Evolutionary conservation across 1,139 yeast species (phyloP), one percentile per base, ranked within the genome.

Genomic region (Arxiozyma slooffiae): DNA sequence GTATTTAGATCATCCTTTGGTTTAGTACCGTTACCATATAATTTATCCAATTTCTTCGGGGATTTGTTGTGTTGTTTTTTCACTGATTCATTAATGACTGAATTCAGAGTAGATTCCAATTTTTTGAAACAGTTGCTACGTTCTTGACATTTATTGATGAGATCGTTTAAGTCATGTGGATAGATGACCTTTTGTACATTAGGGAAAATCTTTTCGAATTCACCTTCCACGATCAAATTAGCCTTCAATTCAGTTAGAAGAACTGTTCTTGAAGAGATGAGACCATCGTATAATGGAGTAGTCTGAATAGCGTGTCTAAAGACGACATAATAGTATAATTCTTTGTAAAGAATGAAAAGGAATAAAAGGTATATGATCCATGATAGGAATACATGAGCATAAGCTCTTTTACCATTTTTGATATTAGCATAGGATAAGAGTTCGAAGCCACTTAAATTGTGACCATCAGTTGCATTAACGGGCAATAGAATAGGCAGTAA

Each of bases 401-500:
- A 82, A 56, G 74, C 80, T 64, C 86, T 73, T 66, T 78, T 76
- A 52, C 77, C 74, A 57, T 81, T 70, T 16, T 70, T 72, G 50
- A 89, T 83, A 60, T 85, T 83, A 38, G 86, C 75, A 56, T 79
- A 79, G 3, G 85, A 69, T 52, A 85, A 68, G 44, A 77, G 71
- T 59, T 82, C 82, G 50, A 84, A 77, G 49, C 85, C 89, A 14
- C 67, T 55, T 38, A 72, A 69, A 41, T 73, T 71, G 47, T 73
- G 73, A 21, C 95, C 92, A 56, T 86, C 82, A 8, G 95, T 81
- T 16, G 94, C 95, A 67, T 89, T 87, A 48, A 92, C 84, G 0
- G 98, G 94, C 55, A 92, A 74, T 53, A 92, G 71, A 52, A 92
- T 78, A 30, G 96, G 92, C 79, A 87, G 80, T 18, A 82, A 69